Percentiles rank a stretch among this genome's conserved stretches.
Evolutionary conservation across 1,284 basidiomycete species (phyloP).

Genomic region (Cryptococcus sp.): DNA sequence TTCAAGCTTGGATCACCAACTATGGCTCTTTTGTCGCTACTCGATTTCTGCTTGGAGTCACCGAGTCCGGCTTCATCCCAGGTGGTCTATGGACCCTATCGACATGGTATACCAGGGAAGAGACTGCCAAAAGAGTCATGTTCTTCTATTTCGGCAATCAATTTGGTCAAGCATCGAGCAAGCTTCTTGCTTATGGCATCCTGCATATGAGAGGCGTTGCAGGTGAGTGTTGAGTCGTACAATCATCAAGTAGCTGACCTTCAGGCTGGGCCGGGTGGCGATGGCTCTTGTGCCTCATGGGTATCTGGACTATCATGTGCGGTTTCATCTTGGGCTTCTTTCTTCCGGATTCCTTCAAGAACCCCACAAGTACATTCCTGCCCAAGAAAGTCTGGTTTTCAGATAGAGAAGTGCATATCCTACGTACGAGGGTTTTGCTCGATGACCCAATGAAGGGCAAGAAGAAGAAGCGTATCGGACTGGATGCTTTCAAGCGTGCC

Average conservation of each 20-base stretch:
- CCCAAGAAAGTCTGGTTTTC: slow-evolving; percentile 22
- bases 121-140: slow-evolving; percentile 30
- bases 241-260: not conserved
- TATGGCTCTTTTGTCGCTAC: slow-evolving; percentile 30
- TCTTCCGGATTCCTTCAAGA: slow-evolving; percentile 25
- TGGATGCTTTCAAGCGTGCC: slow-evolving; percentile 17
- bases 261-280: slow-evolving; percentile 19
- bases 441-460: slow-evolving; percentile 37
- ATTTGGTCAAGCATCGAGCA: slow-evolving; percentile 15
- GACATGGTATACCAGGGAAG: slow-evolving; percentile 34
- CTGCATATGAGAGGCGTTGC: slow-evolving; percentile 25
- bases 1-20: slow-evolving; percentile 30
- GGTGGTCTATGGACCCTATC: slow-evolving; percentile 16
- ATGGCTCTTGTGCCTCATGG: slow-evolving; percentile 26
- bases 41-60: slow-evolving; percentile 25
- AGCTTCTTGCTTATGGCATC: slow-evolving; percentile 26
- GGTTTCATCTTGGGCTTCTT: slow-evolving; percentile 29
- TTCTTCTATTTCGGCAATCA: slow-evolving; percentile 33
- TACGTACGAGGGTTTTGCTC: slow-evolving; percentile 23
- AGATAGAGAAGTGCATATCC: slow-evolving; percentile 32
- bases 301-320: slow-evolving; percentile 22
- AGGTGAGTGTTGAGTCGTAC: slow-evolving; percentile 4
- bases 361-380: slow-evolving; percentile 24
- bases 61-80: slow-evolving; percentile 31
- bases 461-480: slow-evolving; percentile 24